Percentiles rank a stretch among this genome's conserved stretches.
Conservation (phyloP, 768 basidiomycete genomes). For the Tulasnella sp. region DNA sequence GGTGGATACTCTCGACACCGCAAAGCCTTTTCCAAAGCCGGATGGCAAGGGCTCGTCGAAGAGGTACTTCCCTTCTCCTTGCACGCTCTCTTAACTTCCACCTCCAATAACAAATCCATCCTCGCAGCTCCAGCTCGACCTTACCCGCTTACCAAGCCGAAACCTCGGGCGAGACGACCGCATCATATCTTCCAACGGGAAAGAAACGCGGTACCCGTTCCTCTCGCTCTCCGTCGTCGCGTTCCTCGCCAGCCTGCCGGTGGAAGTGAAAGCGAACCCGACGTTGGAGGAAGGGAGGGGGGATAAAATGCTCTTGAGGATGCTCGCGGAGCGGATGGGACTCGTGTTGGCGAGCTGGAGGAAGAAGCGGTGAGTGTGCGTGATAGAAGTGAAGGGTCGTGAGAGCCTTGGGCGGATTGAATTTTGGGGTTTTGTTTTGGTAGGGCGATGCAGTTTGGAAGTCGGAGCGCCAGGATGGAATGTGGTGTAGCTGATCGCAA, state of each 20-base stretch:
- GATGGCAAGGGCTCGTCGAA: slow-evolving; percentile 67
- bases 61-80: slow-evolving; percentile 42
- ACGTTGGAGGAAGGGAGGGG: slow-evolving; percentile 64
- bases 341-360: slow-evolving; percentile 58
- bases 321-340: slow-evolving; percentile 62
- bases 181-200: slow-evolving; percentile 79
- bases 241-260: slow-evolving; percentile 67
- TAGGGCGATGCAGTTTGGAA: slow-evolving; percentile 91
- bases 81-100: neutral
- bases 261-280: slow-evolving; percentile 74
- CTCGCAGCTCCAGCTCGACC: slow-evolving; percentile 72
- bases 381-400: neutral
- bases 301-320: slow-evolving; percentile 76
- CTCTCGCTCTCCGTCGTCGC: slow-evolving; percentile 67
- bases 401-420: neutral
- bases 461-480: slow-evolving; percentile 74
- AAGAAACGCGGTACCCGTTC: slow-evolving; percentile 88
- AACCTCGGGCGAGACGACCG: slow-evolving; percentile 95
- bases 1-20: slow-evolving; percentile 91
- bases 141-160: slow-evolving; percentile 74
- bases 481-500: slow-evolving; percentile 27
- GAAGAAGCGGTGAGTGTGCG: slow-evolving; percentile 48
- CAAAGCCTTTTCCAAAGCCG: slow-evolving; percentile 49
- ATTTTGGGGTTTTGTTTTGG: neutral
- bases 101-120: neutral